A percentile compares a stretch with the other conserved stretches of the same genome.
These are phyloP conservation scores for Tetracladium marchalianum DNA, from an alignment of 495 filamentous ascomycete species.

Conservation along the genomic window DNA sequence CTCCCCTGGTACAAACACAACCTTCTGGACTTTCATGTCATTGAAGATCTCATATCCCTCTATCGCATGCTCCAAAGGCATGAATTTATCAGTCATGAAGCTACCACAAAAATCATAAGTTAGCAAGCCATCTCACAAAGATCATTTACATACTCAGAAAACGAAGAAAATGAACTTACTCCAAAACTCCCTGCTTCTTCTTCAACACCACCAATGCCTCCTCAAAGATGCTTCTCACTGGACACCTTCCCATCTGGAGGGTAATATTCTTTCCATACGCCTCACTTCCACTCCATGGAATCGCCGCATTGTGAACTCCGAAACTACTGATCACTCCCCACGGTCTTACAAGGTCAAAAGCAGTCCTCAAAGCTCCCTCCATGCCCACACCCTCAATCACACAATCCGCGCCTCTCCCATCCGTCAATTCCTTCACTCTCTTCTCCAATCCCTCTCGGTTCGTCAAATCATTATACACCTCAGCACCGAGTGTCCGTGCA, in stretches of 20 bases:
- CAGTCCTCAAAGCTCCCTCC: slow-evolving; percentile 71
- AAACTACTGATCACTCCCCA: slow-evolving; percentile 84
- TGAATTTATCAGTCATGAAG: slow-evolving; percentile 91
- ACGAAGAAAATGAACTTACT: slow-evolving; percentile 42
- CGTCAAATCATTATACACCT: slow-evolving; percentile 71
- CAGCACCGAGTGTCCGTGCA: slow-evolving; percentile 69
- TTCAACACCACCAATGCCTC: slow-evolving; percentile 69
- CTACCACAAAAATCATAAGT: slow-evolving; percentile 29
- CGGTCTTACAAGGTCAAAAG: slow-evolving; percentile 76
- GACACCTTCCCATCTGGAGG: slow-evolving; percentile 91
- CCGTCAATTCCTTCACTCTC: slow-evolving; percentile 66
- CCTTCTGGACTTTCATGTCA: slow-evolving; percentile 87
- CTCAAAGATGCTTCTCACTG: slow-evolving; percentile 74
- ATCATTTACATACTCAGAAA: neutral
- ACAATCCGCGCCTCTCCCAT: slow-evolving; percentile 80
- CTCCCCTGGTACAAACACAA: slow-evolving; percentile 38
- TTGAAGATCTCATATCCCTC: slow-evolving; percentile 91
- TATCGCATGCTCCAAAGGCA: slow-evolving; percentile 75
- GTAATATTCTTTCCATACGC: slow-evolving; percentile 86
- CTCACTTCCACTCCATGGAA: slow-evolving; percentile 75
- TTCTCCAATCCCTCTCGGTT: slow-evolving; percentile 55
- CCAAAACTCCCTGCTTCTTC: slow-evolving; percentile 71
- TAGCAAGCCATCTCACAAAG: slow-evolving; percentile 5
- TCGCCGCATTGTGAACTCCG: slow-evolving; percentile 84
- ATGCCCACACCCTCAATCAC: slow-evolving; percentile 89